Conservation (phyloP, 257 asterid genomes). For the Ajuga chamaepitys region DNA sequence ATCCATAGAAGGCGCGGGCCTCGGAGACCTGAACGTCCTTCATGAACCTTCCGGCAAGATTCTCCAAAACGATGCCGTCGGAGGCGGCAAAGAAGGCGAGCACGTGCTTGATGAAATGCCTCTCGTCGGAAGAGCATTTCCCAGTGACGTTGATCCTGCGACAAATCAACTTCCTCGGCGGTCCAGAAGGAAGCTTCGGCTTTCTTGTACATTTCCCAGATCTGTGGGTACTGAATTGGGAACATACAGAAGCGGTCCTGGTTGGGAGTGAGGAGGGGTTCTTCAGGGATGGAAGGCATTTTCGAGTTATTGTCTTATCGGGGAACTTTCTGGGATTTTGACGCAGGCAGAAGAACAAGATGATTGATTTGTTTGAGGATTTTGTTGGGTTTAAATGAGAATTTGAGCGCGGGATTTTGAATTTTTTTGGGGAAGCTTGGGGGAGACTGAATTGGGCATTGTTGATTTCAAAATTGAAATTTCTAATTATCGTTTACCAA, state of each 20-base stretch:
- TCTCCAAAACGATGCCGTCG: conserved; percentile 89
- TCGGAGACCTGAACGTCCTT: conserved; percentile 86
- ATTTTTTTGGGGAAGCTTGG: conserved; percentile 41
- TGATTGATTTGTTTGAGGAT: neutral
- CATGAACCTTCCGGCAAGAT: conserved; percentile 94
- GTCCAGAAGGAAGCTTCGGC: conserved; percentile 98
- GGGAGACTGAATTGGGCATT: conserved; percentile 33
- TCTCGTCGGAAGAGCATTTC: conserved; percentile 53
- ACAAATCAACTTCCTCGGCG: conserved; percentile 87
- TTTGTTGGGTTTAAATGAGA: conserved; percentile 12
- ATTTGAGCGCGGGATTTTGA: conserved; percentile 30
- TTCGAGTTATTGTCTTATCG: neutral
- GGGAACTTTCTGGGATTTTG: neutral
- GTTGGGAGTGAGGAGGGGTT: conserved; percentile 70
- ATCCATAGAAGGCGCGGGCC: conserved; percentile 95
- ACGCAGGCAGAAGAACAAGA: neutral
- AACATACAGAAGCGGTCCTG: conserved; percentile 95
- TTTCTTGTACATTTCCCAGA: conserved; percentile 98
- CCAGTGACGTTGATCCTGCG: conserved; percentile 72
- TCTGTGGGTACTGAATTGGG: conserved; percentile 85
- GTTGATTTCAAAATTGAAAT: neutral
- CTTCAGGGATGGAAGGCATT: conserved; percentile 82
- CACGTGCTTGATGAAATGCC: conserved; percentile 72
- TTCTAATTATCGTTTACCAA: neutral
- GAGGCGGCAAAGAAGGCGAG: conserved; percentile 97